phyloP scores from a whole-genome alignment of 345 rosid genomes.

The Melastoma malabathricum region DNA sequence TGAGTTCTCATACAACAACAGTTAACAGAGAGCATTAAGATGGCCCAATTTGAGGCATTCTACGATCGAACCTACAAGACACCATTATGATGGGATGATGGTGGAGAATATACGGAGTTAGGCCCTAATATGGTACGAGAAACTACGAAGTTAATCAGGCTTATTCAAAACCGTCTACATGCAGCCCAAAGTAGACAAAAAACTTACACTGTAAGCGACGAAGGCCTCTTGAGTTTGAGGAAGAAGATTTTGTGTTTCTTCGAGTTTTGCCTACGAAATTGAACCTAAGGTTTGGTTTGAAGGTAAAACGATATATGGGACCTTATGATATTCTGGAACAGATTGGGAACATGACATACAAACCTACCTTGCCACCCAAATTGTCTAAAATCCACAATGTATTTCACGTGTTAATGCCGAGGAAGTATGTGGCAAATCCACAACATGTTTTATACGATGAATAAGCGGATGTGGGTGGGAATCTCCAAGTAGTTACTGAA shows the following conservation, averaged over 20 bases:
- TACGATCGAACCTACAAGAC: not conserved
- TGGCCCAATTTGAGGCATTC: not conserved
- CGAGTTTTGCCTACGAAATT: not conserved
- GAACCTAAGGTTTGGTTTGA: not conserved
- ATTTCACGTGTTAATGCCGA: not conserved
- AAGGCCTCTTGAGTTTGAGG: too few relatives aligned
- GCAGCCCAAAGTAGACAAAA: too few relatives aligned
- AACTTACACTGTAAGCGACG: too few relatives aligned
- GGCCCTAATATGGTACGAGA: not conserved
- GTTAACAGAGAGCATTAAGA: not conserved
- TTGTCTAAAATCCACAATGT: not conserved
- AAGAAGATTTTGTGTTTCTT: too few relatives aligned
- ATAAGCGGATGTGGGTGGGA: not conserved
- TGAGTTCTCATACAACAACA: not conserved
- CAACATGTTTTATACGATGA: not conserved
- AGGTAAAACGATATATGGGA: not conserved
- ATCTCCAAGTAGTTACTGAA: not conserved
- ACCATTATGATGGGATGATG: not conserved
- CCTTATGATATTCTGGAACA: not conserved
- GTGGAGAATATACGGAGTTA: not conserved
- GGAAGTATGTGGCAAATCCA: not conserved
- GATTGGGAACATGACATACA: not conserved
- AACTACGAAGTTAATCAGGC: not conserved
- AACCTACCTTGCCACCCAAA: not conserved
- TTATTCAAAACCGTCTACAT: too few relatives aligned